A percentile compares a stretch with the other conserved stretches of the same genome.
These are phyloP conservation scores for Chaetoceros muelleri DNA, from an alignment of 108 stramenopile species.

Conservation along the genomic window DNA sequence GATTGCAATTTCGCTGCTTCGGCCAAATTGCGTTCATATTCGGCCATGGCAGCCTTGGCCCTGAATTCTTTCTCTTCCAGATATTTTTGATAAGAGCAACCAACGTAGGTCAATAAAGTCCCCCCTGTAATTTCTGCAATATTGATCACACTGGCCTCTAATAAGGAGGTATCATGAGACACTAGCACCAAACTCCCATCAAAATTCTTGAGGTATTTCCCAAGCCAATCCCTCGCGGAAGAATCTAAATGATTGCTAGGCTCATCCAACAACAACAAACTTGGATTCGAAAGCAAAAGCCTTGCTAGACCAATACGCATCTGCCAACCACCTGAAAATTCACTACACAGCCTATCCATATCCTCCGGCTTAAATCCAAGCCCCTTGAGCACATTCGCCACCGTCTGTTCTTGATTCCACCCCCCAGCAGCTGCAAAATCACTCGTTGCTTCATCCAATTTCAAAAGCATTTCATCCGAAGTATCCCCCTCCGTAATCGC, in stretches of 20 bases:
- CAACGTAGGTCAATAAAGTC: slow-evolving; percentile 45
- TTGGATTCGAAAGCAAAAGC: slow-evolving; percentile 73
- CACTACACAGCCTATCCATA: slow-evolving; percentile 63
- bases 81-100: slow-evolving; percentile 64
- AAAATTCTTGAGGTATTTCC: slow-evolving; percentile 68
- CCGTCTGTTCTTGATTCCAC: slow-evolving; percentile 77
- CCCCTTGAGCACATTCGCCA: slow-evolving; percentile 74
- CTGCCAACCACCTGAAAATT: slow-evolving; percentile 92
- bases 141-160: slow-evolving; percentile 58
- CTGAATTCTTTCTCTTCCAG: slow-evolving; percentile 64
- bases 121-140: slow-evolving; percentile 76
- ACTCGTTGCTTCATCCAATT: slow-evolving; percentile 41
- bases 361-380: slow-evolving; percentile 71
- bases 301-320: slow-evolving; percentile 88
- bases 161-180: slow-evolving; percentile 72
- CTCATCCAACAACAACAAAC: slow-evolving; percentile 78
- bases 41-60: slow-evolving; percentile 58
- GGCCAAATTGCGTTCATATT: slow-evolving; percentile 75
- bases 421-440: slow-evolving; percentile 72
- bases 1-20: slow-evolving; percentile 80
- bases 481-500: slow-evolving; percentile 33
- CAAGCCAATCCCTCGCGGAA: slow-evolving; percentile 71
- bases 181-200: slow-evolving; percentile 77
- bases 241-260: slow-evolving; percentile 77
- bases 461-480: slow-evolving; percentile 53